Evolutionary conservation across 83 land plant species (phyloP).

Genomic region (Picea abies): DNA sequence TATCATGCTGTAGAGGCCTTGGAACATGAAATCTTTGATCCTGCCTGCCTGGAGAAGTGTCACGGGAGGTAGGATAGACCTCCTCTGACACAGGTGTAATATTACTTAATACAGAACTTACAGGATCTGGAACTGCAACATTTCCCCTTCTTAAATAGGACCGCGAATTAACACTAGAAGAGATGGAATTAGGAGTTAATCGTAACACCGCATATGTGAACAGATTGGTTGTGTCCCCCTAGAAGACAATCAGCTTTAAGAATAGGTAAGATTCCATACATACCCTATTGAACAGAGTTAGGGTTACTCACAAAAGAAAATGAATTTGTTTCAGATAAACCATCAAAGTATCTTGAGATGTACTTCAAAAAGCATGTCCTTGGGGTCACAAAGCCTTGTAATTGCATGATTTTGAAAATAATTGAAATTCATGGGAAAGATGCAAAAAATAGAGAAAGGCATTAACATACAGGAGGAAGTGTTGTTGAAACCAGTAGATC

Average conservation of each 20-base stretch:
- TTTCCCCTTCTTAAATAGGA: conserved; percentile 54
- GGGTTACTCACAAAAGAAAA: not conserved
- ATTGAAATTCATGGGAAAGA: not conserved
- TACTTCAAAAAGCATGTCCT: not conserved
- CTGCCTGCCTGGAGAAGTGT: conserved; percentile 41
- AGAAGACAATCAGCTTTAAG: conserved; percentile 9
- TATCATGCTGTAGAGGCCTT: conserved; percentile 78
- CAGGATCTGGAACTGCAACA: conserved; percentile 25
- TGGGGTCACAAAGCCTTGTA: not conserved
- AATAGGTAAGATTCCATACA: not conserved
- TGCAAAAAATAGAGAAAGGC: not conserved
- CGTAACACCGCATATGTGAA: conserved; percentile 84
- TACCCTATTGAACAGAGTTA: not conserved
- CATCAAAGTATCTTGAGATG: not conserved
- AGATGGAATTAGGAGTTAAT: conserved; percentile 71
- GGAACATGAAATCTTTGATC: conserved; percentile 27
- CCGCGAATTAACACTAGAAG: conserved; percentile 58
- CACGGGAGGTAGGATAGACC: conserved; percentile 24
- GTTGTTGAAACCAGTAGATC: conserved; percentile 89
- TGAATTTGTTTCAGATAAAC: not conserved
- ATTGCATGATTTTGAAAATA: not conserved
- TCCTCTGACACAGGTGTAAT: conserved; percentile 31
- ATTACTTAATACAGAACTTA: conserved; percentile 22
- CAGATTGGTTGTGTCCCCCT: conserved; percentile 86
- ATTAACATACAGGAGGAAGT: conserved; percentile 78